A percentile compares a stretch with the other conserved stretches of the same genome.
Conservation (phyloP, 441 rosid species). For the Erodium trifolium region DNA sequence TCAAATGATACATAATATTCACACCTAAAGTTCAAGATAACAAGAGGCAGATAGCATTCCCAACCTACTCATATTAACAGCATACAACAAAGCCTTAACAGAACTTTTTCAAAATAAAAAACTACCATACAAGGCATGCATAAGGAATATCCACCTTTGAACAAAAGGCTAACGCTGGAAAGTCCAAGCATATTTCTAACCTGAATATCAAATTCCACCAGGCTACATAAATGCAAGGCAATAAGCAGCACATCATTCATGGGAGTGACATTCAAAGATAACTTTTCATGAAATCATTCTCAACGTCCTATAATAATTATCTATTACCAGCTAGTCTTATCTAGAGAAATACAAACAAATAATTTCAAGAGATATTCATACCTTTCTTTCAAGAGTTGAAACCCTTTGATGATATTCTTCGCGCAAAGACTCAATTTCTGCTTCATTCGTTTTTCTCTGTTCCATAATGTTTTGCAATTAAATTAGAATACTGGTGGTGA, state of each 20-base stretch:
- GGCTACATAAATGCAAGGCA: background rate
- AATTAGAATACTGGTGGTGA: slow-evolving; percentile 5
- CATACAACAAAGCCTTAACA: background rate
- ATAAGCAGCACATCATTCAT: background rate
- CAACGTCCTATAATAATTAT: background rate
- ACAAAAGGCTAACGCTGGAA: background rate
- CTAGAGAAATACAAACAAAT: background rate
- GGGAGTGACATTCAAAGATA: background rate
- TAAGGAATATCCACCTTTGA: background rate
- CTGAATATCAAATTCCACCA: background rate
- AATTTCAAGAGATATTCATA: slow-evolving; percentile 17
- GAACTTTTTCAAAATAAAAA: background rate
- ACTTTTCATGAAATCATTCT: background rate
- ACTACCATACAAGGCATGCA: background rate
- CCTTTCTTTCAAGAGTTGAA: slow-evolving; percentile 94
- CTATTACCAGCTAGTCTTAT: background rate
- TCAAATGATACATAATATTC: background rate
- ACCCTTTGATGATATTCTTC: slow-evolving; percentile 99
- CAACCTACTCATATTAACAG: background rate
- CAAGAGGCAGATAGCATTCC: slow-evolving; percentile 3
- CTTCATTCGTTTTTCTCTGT: slow-evolving; percentile 85
- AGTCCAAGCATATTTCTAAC: background rate
- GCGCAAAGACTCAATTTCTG: slow-evolving; percentile 88
- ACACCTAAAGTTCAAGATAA: background rate
- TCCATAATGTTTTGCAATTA: slow-evolving; percentile 28